Percentiles rank a stretch among this genome's conserved stretches.
These are phyloP conservation scores for Cercophora newfieldiana DNA, from an alignment of 495 filamentous ascomycete genomes.

Conservation along the genomic window DNA sequence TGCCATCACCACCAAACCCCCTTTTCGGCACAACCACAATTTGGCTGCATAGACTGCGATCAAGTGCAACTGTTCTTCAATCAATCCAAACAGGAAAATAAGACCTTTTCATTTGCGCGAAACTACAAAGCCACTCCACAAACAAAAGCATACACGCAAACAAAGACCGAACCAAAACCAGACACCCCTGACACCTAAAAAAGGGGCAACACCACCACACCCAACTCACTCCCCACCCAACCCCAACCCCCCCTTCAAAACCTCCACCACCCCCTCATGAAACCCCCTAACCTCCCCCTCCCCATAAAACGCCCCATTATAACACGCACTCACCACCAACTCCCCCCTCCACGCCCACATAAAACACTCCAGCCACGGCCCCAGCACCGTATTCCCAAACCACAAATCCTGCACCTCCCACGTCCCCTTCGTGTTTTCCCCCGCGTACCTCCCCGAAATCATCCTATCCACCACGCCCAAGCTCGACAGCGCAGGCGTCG, in stretches of 20 bases:
- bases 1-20: too few species aligned
- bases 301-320: background rate
- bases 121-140: too few species aligned
- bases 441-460: background rate
- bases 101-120: too few species aligned
- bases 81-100: too few species aligned
- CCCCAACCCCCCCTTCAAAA: background rate
- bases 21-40: too few species aligned
- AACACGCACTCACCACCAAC: constrained; percentile 12
- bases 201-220: too few species aligned
- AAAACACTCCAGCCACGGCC: constrained; percentile 14
- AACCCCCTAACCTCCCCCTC: background rate
- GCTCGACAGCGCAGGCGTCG: constrained; percentile 11
- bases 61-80: too few species aligned
- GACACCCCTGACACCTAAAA: too few species aligned
- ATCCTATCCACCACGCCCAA: constrained; percentile 9
- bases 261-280: background rate
- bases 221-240: background rate
- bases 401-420: constrained; percentile 13
- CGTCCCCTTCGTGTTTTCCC: background rate
- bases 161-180: too few species aligned
- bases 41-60: too few species aligned
- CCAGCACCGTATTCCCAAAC: constrained; percentile 13
- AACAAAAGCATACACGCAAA: too few species aligned
- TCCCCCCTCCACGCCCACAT: constrained; percentile 11